Evolutionary conservation across 192 early-diverging fungal species (phyloP).

Genomic region (Linnemannia hyalina): DNA sequence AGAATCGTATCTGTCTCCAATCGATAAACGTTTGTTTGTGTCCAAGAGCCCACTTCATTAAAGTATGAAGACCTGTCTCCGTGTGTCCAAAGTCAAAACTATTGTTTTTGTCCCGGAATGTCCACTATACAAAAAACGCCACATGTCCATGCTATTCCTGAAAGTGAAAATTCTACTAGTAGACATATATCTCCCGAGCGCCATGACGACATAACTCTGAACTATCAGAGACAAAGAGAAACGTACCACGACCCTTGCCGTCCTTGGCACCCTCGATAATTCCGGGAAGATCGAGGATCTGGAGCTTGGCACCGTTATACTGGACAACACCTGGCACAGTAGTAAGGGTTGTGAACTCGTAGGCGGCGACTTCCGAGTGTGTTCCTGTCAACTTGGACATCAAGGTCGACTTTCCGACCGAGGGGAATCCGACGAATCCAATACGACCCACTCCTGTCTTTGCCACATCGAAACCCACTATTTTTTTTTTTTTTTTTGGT

Average conservation of each 20-base stretch:
- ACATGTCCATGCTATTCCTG: background rate
- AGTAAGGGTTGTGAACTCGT: conserved; percentile 99
- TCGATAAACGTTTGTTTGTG: no score
- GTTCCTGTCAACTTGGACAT: conserved; percentile 98
- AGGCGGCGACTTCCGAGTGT: conserved; percentile 94
- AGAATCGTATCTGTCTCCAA: no score
- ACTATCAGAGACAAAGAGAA: background rate
- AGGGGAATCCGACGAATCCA: conserved; percentile 97
- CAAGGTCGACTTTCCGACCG: conserved; percentile 97
- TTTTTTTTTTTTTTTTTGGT: background rate
- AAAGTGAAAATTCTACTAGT: no score
- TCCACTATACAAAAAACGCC: no score
- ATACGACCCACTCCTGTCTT: conserved; percentile 99
- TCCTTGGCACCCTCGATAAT: conserved; percentile 99
- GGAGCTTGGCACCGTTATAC: conserved; percentile 98
- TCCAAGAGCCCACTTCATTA: no score
- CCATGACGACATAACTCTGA: background rate
- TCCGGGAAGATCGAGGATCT: conserved; percentile 98
- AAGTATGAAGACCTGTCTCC: no score
- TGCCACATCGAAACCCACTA: conserved; percentile 97
- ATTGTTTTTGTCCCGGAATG: no score
- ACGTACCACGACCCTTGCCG: conserved; percentile 96
- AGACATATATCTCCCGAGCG: background rate
- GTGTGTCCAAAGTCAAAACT: no score
- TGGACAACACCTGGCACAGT: conserved; percentile 96